Evolutionary conservation across 2,329 filamentous ascomycete species (phyloP), one percentile per base, ranked within the genome.

Genomic region (Pseudogymnoascus sp.): DNA sequence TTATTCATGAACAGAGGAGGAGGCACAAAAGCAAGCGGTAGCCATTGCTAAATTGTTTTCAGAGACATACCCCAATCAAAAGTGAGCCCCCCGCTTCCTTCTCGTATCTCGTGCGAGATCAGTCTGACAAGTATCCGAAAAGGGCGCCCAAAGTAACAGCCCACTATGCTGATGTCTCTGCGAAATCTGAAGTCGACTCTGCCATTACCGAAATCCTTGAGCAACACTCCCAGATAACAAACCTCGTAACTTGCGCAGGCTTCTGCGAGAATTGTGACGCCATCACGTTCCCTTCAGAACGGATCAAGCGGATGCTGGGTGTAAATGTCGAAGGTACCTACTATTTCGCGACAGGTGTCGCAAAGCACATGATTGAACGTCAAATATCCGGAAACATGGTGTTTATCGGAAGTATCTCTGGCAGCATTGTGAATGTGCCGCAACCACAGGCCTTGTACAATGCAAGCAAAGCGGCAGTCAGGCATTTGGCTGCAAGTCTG

Each of bases 191-290:
- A 5, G 92, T 97, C 65, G 86, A 89, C 63, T 76, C 79, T 33
- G 89, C 89, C 69, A 82, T 97, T 67, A 78, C 80, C 38, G 88
- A 91, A 64, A 83, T 93, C 67, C 73, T 93, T 60, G 70, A 79
- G 58, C 77, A 83, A 64, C 92, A 96, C 73, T 87, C 88, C 75
- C 88, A 89, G 75, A 91, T 97, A 69, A 92, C 96, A 77, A 88
- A 91, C 76, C 83, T 97, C 25, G 92, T 97, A 70, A 97, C 93
- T 25, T 95, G 91, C n/a, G 93, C 93, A 59, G 93, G 93, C 52
- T 96, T 97, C 78, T 94, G 91, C 12, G 93, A 97, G 79, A 97
- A 97, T 79, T 95, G 92, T 72, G 89, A 95, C 70, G 93, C 93
- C 55, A 89, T 92, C 70, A 86, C 87, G 68, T 97, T 97, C 77